These are phyloP conservation scores for Silene latifolia DNA, from an alignment of 148 eudicot species.

Conservation along the genomic window DNA sequence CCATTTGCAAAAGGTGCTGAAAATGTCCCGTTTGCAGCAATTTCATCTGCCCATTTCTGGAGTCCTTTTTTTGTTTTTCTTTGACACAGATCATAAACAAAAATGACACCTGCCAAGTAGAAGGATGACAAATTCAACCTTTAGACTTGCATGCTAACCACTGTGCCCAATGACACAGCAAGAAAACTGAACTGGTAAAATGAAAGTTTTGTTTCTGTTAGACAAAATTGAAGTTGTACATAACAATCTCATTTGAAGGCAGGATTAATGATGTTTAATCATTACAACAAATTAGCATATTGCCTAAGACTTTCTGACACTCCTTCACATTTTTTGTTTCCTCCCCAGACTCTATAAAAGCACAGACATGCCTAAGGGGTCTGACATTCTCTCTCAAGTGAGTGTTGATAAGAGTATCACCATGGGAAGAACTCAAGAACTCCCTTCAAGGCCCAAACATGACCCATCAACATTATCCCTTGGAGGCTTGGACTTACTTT, in stretches of 20 bases:
- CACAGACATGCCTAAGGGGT: background rate
- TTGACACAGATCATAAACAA: conserved; percentile 84
- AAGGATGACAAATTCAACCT: background rate
- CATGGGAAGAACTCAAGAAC: background rate
- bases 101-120: conserved; percentile 57
- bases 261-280: background rate
- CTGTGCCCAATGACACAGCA: background rate
- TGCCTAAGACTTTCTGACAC: background rate
- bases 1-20: conserved; percentile 77
- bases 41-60: conserved; percentile 83
- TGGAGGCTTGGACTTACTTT: background rate
- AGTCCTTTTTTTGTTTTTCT: conserved; percentile 72
- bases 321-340: background rate
- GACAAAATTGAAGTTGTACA: background rate
- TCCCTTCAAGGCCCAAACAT: background rate
- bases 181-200: conserved; percentile 3
- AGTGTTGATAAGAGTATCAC: background rate
- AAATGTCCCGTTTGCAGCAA: conserved; percentile 70
- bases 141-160: background rate
- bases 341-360: background rate
- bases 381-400: background rate
- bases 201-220: background rate
- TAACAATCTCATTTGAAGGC: conserved; percentile 1
- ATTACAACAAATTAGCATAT: background rate
- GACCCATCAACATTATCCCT: background rate